Conservation (phyloP, 306 rosid species). For the Biancaea sappan region DNA sequence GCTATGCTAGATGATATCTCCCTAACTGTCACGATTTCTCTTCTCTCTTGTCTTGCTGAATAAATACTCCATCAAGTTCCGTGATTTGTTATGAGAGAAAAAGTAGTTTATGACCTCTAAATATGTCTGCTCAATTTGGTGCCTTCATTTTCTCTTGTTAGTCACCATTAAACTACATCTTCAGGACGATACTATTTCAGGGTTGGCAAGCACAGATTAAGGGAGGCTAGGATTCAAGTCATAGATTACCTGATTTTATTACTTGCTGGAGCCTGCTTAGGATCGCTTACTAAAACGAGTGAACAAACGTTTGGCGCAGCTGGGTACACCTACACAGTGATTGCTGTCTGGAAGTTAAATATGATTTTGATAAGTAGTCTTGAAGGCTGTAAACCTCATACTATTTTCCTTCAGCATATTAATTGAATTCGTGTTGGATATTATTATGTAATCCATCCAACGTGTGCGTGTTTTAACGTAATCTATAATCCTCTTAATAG, state of each 20-base stretch:
- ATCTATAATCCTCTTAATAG: neutral
- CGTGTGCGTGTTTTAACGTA: neutral
- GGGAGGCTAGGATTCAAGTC: conserved; percentile 85
- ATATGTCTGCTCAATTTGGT: conserved; percentile 5
- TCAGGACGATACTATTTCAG: conserved; percentile 47
- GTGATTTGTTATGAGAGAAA: neutral
- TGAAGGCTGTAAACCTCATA: neutral
- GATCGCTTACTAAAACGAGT: conserved; percentile 64
- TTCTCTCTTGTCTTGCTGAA: neutral
- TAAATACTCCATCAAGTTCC: neutral
- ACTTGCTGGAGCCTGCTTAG: conserved; percentile 98
- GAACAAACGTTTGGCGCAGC: conserved; percentile 77
- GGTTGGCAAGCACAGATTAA: conserved; percentile 80
- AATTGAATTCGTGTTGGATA: neutral
- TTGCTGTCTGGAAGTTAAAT: conserved; percentile 85
- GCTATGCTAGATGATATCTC: neutral
- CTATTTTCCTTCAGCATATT: neutral
- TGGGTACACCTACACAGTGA: conserved; percentile 81
- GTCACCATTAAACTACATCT: conserved; percentile 25
- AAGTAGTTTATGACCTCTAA: conserved; percentile 3
- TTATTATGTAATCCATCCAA: neutral
- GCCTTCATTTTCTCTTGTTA: conserved; percentile 17
- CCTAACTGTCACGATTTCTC: conserved; percentile 1
- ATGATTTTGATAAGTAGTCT: neutral
- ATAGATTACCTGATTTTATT: conserved; percentile 88